These are phyloP conservation scores for Trametes coccinea DNA, from an alignment of 768 basidiomycete genomes.

Conservation along the genomic window DNA sequence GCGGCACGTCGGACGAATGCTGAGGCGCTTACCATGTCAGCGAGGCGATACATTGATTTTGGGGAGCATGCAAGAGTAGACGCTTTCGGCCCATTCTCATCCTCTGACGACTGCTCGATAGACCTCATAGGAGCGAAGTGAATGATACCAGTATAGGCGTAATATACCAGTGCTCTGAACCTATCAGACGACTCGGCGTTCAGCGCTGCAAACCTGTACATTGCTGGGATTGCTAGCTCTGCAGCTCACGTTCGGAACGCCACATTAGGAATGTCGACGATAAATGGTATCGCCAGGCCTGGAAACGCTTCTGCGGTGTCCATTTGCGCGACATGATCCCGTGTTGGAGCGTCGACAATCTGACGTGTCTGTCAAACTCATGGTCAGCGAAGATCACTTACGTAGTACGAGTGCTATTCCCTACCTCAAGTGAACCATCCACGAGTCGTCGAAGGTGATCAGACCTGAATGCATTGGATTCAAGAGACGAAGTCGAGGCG, in stretches of 20 bases:
- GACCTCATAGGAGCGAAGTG: constrained; percentile 18
- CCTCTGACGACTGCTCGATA: not conserved
- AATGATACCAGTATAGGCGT: constrained; percentile 21
- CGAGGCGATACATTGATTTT: constrained; percentile 31
- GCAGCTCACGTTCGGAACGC: constrained; percentile 15
- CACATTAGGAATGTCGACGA: not conserved
- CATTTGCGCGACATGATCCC: too few species aligned
- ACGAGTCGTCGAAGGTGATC: too few species aligned
- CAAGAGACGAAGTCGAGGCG: too few species aligned
- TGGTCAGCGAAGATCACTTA: not conserved
- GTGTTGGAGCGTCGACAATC: too few species aligned
- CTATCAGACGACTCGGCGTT: not conserved
- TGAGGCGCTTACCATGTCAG: constrained; percentile 22
- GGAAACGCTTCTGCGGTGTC: too few species aligned
- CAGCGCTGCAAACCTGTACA: not conserved
- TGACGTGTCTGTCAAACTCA: too few species aligned
- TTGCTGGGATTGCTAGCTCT: not conserved
- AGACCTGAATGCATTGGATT: too few species aligned
- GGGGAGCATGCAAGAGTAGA: constrained; percentile 20
- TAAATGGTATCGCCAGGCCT: not conserved
- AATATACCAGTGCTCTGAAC: constrained; percentile 22
- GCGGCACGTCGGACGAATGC: not conserved
- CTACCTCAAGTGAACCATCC: not conserved
- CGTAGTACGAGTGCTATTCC: not conserved
- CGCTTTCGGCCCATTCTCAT: not conserved